Conservation (phyloP, 352 stramenopile genomes). For the Hyaloperonospora arabidopsidis region DNA sequence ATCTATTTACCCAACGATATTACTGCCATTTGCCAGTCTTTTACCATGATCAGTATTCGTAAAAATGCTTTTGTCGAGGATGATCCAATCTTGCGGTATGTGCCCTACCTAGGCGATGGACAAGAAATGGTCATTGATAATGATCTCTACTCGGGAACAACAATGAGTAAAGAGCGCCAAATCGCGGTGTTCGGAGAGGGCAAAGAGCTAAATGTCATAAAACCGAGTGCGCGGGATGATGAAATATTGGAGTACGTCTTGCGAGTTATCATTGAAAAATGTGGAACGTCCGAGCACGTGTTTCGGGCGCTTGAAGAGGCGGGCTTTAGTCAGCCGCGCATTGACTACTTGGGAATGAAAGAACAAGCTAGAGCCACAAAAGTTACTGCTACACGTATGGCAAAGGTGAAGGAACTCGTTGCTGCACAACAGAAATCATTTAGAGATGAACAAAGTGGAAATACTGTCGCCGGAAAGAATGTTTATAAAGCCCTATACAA, state of each 20-base stretch:
- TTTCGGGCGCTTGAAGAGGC: slow-evolving; percentile 36
- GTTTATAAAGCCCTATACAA: slow-evolving; percentile 9
- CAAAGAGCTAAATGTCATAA: slow-evolving; percentile 30
- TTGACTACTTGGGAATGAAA: slow-evolving; percentile 44
- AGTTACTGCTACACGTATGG: slow-evolving; percentile 19
- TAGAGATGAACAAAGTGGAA: neutral
- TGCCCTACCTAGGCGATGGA: slow-evolving; percentile 86
- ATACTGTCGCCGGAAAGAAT: neutral
- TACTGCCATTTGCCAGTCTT: slow-evolving; percentile 39
- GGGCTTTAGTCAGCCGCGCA: slow-evolving; percentile 30
- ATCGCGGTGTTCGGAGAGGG: slow-evolving; percentile 35
- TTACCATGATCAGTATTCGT: slow-evolving; percentile 61
- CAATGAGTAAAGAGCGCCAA: slow-evolving; percentile 45
- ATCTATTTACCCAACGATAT: slow-evolving; percentile 40
- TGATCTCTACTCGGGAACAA: slow-evolving; percentile 50
- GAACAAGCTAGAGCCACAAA: slow-evolving; percentile 25
- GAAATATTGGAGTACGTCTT: slow-evolving; percentile 58
- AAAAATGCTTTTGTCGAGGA: slow-evolving; percentile 75
- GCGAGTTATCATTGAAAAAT: slow-evolving; percentile 40
- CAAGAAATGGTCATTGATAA: slow-evolving; percentile 47
- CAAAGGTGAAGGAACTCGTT: slow-evolving; percentile 24
- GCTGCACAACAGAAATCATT: neutral
- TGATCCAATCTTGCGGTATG: slow-evolving; percentile 76
- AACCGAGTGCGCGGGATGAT: slow-evolving; percentile 37
- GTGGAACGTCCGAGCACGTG: slow-evolving; percentile 37